phyloP scores from a whole-genome alignment of 2,329 filamentous ascomycete genomes.

The Colletotrichum gigasporum region DNA sequence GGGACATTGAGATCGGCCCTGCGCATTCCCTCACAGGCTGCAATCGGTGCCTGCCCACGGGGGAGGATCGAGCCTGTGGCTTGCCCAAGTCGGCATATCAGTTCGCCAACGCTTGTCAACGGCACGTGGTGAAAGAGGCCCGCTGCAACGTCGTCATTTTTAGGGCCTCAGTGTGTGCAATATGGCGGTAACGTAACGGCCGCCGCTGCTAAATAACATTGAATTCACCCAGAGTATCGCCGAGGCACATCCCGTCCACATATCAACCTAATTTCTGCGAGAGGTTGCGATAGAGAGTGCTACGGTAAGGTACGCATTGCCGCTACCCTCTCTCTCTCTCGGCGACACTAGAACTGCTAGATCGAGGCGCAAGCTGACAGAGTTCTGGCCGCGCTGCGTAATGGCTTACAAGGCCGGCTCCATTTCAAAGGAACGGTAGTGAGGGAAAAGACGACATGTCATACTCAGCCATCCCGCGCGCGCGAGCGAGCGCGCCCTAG shows the following conservation, averaged over 20 bases:
- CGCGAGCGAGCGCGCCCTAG: too few species aligned
- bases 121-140: not conserved
- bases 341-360: too few species aligned
- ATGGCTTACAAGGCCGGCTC: not conserved
- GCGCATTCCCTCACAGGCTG: not conserved
- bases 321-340: too few species aligned
- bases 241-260: too few species aligned
- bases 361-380: not conserved
- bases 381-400: not conserved
- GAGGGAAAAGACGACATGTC: too few species aligned
- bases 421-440: too few species aligned
- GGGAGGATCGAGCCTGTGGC: not conserved
- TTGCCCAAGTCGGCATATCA: not conserved
- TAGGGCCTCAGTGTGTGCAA: not conserved
- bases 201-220: too few species aligned
- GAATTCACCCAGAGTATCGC: too few species aligned
- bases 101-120: not conserved
- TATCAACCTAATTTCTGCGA: not conserved
- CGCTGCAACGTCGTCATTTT: not conserved
- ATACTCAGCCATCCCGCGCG: too few species aligned
- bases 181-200: too few species aligned
- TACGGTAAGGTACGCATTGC: not conserved
- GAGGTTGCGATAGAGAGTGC: not conserved
- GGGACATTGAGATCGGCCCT: constrained; percentile 23
- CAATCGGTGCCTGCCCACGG: too few species aligned